Base-by-base conservation (phyloP, 495 filamentous ascomycete species). In the Penicillium samsonianum region DNA sequence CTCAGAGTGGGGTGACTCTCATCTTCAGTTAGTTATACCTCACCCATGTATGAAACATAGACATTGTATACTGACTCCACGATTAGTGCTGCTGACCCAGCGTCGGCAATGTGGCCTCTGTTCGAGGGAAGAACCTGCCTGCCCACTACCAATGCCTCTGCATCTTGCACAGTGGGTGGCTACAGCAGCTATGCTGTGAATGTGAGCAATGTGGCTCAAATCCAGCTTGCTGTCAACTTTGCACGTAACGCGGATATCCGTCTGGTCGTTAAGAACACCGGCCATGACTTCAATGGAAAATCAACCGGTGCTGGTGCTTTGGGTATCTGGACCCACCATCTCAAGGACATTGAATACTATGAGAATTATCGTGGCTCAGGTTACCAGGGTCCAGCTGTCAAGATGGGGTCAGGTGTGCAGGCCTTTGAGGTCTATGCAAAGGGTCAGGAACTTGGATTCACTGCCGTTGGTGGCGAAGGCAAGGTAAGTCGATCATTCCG, bases 181-280 rank as follows among this genome's bases (percentile, higher is more conserved):
- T 87, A 83, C 64, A 80, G 81, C 7, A 74, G 68, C 19, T 87
- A 87, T 54, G 80, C 82, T 1, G 80, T 89, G 37, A 85, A 85
- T 40, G 84, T 78, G 2, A 80, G 70, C 40, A 82, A 62, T 5
- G 79, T 80, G 16, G 73, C 73, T 47, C 78, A 90, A 53, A 69
- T 88, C 30, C 80, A 82, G 55, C 72, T 78, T 9, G 80, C 82
- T 0, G 77, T 89, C 17, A 83, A 83, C 63, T 88, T 87, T 71
- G 86, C 86, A 3, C 74, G 79, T 43, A 80, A 87, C 20, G 72
- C 73, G 20, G 79, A 81, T 22, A 55, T 89, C 1, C 73, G 86
- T 38, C 69, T 90, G 2, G 73, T 84, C 0, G 76, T 89, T 50
- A 88, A 87, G 76, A 90, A 88, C 59, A 91, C 87, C 2, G 87